Evolutionary conservation across 2,329 filamentous ascomycete species (phyloP).

Genomic region (Davidsoniella virescens): DNA sequence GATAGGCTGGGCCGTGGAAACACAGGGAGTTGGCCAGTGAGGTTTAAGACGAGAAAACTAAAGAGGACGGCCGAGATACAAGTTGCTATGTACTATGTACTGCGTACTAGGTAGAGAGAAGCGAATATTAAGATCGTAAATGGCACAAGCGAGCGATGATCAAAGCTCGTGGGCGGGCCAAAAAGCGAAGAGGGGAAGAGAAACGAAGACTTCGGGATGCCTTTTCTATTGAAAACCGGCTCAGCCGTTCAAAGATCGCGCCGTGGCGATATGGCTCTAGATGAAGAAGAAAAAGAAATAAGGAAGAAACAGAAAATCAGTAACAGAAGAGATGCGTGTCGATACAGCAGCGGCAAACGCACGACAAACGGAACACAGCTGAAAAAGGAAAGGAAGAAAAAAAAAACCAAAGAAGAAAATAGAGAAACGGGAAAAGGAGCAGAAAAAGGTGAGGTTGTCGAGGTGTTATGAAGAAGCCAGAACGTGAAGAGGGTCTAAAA

Average conservation of each 20-base stretch:
- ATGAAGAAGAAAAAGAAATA: conserved; percentile 1
- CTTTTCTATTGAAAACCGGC: conserved; percentile 1
- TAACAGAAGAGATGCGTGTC: neutral
- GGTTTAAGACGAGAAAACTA: neutral
- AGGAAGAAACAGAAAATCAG: neutral
- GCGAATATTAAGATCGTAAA: neutral
- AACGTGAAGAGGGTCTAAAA: neutral
- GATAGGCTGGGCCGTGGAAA: neutral
- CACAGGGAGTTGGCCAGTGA: neutral
- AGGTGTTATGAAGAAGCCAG: neutral
- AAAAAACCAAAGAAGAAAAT: conserved; percentile 2
- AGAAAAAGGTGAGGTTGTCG: neutral
- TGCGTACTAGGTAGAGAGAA: neutral
- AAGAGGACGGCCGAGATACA: neutral
- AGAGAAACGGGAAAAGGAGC: neutral
- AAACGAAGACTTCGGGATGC: neutral
- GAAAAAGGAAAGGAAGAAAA: conserved; percentile 1
- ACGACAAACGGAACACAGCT: neutral
- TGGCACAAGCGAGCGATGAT: neutral
- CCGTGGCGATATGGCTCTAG: neutral
- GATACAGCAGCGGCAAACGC: neutral
- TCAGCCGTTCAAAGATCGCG: conserved; percentile 9
- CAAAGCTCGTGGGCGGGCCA: neutral
- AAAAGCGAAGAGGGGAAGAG: neutral
- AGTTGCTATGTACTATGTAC: neutral